phyloP scores from a whole-genome alignment of 1,284 basidiomycete genomes.

The Cryptococcus jaspeensis region DNA sequence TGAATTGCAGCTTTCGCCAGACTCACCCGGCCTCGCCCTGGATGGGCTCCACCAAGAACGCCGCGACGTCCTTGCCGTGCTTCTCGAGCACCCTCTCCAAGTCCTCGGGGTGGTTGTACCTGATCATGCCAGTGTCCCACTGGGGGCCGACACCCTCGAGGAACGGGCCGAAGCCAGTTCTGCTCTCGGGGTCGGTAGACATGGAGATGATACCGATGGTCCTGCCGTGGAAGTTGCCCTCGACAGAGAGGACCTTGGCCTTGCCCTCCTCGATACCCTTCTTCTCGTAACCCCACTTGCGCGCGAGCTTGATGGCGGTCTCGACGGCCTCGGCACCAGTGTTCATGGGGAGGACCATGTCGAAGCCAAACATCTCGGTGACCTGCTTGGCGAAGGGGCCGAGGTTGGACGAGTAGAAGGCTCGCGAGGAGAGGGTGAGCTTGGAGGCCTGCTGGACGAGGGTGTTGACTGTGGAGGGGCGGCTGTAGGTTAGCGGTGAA shows the following conservation, averaged over 20 bases:
- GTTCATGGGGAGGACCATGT: constrained; percentile 99
- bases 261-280: constrained; percentile 80
- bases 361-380: constrained; percentile 80
- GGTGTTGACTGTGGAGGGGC: constrained; percentile 61
- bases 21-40: constrained; percentile 95
- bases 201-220: constrained; percentile 88
- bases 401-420: constrained; percentile 93
- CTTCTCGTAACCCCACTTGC: constrained; percentile 87
- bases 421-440: constrained; percentile 89
- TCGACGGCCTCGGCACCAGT: constrained; percentile 98
- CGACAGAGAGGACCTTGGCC: constrained; percentile 83
- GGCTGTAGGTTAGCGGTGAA: constrained; percentile 8
- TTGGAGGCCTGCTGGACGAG: constrained; percentile 83
- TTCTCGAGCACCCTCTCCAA: constrained; percentile 76
- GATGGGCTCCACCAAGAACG: constrained; percentile 95
- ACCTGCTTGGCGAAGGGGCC: constrained; percentile 84
- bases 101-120: constrained; percentile 80
- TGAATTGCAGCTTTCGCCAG: background rate
- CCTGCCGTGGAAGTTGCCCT: constrained; percentile 94
- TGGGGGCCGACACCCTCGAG: constrained; percentile 77
- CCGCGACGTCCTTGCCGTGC: constrained; percentile 81
- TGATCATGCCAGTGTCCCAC: constrained; percentile 60
- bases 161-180: constrained; percentile 87
- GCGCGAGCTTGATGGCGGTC: constrained; percentile 72
- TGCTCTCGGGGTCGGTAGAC: constrained; percentile 92